Evolutionary conservation across 345 rosid species (phyloP).

Genomic region (Gossypium anomalum): DNA sequence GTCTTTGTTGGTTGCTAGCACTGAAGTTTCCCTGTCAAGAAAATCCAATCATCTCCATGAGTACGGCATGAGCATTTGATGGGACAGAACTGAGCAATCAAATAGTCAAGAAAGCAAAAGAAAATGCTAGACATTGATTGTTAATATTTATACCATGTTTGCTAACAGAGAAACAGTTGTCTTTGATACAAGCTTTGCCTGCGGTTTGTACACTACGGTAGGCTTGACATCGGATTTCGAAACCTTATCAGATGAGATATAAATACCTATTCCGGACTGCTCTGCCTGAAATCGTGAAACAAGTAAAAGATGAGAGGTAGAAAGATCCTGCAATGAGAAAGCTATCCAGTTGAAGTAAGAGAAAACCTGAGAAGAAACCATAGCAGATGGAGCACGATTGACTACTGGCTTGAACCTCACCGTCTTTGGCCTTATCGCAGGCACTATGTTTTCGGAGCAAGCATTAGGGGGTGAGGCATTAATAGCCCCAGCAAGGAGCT

Average conservation of each 20-base stretch:
- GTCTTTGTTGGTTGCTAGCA: conserved; percentile 24
- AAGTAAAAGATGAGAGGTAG: conserved; percentile 20
- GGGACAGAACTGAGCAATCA: neutral
- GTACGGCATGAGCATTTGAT: neutral
- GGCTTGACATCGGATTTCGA: conserved; percentile 35
- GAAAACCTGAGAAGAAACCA: conserved; percentile 46
- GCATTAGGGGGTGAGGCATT: conserved; percentile 40
- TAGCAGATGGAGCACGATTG: conserved; percentile 32
- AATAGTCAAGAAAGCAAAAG: neutral
- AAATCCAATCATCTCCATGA: conserved; percentile 2
- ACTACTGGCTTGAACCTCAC: conserved; percentile 49
- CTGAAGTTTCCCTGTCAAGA: conserved; percentile 48
- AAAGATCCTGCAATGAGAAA: conserved; percentile 4
- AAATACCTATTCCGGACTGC: conserved; percentile 27
- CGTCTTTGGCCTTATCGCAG: conserved; percentile 77
- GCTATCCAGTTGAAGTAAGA: neutral
- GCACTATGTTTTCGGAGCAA: conserved; percentile 37
- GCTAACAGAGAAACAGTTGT: conserved; percentile 70
- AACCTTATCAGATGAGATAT: conserved; percentile 40
- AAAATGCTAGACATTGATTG: neutral
- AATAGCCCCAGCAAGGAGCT: conserved; percentile 60
- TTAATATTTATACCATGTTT: conserved; percentile 49
- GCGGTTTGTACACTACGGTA: conserved; percentile 66
- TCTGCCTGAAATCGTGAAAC: conserved; percentile 39
- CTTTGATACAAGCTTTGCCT: conserved; percentile 80